phyloP scores from a whole-genome alignment of 345 rosid genomes.

The Sonneratia alba region DNA sequence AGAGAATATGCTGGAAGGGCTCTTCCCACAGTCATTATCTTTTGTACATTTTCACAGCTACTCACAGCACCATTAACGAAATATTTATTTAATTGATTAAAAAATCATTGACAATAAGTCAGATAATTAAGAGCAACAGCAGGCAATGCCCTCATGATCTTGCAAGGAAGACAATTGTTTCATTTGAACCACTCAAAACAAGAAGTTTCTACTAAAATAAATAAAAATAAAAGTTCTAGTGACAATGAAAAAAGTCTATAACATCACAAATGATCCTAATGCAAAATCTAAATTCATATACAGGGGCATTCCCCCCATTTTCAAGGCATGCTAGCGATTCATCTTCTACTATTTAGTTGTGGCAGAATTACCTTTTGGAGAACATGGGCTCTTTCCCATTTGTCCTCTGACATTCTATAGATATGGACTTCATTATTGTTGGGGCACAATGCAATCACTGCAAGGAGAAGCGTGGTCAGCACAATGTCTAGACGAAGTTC shows the following conservation, averaged over 20 bases:
- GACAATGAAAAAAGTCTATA: not conserved
- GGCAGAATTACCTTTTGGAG: constrained; percentile 55
- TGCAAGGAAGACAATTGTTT: not conserved
- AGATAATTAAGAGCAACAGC: not conserved
- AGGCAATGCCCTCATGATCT: not conserved
- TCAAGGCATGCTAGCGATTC: not conserved
- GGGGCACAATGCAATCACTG: constrained; percentile 94
- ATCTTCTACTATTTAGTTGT: not conserved
- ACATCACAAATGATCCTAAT: not conserved
- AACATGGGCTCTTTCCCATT: constrained; percentile 85
- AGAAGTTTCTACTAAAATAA: not conserved
- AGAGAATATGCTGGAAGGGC: not conserved
- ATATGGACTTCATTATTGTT: constrained; percentile 92
- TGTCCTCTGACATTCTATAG: constrained; percentile 55
- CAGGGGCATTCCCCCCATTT: not conserved
- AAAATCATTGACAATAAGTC: not conserved
- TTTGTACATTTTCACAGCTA: not conserved
- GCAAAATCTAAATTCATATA: not conserved
- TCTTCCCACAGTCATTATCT: not conserved
- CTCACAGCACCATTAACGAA: not conserved
- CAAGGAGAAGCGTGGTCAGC: constrained; percentile 9
- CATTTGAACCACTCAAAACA: not conserved
- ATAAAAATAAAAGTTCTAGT: no score
- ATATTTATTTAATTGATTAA: not conserved
- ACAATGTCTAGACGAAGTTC: not conserved